Evolutionary conservation across 2,329 filamentous ascomycete genomes (phyloP).

Genomic region (Fusarium sp.): DNA sequence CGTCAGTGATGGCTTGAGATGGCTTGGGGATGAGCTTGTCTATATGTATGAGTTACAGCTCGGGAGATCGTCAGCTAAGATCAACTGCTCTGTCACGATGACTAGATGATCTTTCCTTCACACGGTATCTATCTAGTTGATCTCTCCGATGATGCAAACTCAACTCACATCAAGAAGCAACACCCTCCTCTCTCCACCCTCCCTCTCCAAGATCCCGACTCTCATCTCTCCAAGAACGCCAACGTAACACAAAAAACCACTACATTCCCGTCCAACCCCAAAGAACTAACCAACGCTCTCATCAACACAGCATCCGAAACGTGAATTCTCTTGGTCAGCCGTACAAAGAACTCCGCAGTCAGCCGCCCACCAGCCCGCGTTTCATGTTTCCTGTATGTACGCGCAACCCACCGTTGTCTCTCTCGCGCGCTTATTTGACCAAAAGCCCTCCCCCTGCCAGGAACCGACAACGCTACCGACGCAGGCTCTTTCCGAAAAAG

Average conservation of each 20-base stretch:
- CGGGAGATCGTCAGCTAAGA: neutral
- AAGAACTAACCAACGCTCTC: neutral
- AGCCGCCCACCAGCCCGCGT: neutral
- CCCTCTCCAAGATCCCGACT: neutral
- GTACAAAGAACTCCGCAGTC: neutral
- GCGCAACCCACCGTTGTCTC: neutral
- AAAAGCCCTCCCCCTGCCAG: constrained; percentile 12
- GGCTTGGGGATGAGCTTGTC: neutral
- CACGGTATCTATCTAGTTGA: neutral
- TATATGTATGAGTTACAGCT: neutral
- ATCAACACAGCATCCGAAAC: neutral
- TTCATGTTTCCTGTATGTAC: neutral
- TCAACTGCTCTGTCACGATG: neutral
- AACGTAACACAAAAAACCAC: neutral
- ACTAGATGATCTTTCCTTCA: neutral
- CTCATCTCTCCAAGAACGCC: neutral
- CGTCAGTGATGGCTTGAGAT: neutral
- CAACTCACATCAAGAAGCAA: neutral
- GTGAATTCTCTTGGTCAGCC: neutral
- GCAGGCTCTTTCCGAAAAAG: constrained; percentile 1
- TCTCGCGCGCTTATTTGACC: neutral
- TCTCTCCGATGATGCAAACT: neutral
- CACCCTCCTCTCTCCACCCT: neutral
- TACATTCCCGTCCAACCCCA: neutral
- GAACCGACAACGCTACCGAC: constrained; percentile 14